Evolutionary conservation across 495 filamentous ascomycete genomes (phyloP).

Genomic region (Neurospora sp.): DNA sequence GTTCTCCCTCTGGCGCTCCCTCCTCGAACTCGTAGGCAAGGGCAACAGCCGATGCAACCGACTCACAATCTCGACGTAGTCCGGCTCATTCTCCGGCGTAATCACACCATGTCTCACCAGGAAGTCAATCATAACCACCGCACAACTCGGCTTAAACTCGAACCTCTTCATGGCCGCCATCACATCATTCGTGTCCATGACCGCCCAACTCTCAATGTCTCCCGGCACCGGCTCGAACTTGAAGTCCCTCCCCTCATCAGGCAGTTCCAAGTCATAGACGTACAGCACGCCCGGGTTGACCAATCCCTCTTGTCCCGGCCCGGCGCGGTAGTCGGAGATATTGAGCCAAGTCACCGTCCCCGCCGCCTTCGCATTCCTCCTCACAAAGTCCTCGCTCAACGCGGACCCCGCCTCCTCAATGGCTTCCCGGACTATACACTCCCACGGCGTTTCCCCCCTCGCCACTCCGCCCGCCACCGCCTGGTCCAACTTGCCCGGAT

Average conservation of each 20-base stretch:
- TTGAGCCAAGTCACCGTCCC: slow-evolving; percentile 34
- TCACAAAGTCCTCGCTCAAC: slow-evolving; percentile 23
- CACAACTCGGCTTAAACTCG: slow-evolving; percentile 47
- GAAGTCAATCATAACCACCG: slow-evolving; percentile 41
- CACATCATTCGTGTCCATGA: slow-evolving; percentile 40
- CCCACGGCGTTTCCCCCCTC: slow-evolving; percentile 30
- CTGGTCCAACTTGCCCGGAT: slow-evolving; percentile 43
- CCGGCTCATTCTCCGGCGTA: slow-evolving; percentile 37
- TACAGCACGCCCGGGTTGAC: slow-evolving; percentile 37
- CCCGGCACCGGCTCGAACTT: slow-evolving; percentile 36
- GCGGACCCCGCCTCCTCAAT: slow-evolving; percentile 40
- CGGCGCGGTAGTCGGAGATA: slow-evolving; percentile 20
- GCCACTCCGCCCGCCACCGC: slow-evolving; percentile 47
- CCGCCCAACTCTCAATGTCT: slow-evolving; percentile 42
- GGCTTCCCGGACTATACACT: slow-evolving; percentile 43
- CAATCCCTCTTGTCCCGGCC: slow-evolving; percentile 45
- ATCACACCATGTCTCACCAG: slow-evolving; percentile 46
- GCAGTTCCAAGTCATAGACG: slow-evolving; percentile 40
- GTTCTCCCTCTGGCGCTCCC: neutral
- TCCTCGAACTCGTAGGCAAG: slow-evolving; percentile 13
- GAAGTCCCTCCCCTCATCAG: slow-evolving; percentile 11
- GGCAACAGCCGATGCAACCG: slow-evolving; percentile 38
- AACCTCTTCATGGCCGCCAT: slow-evolving; percentile 26
- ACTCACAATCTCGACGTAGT: slow-evolving; percentile 38
- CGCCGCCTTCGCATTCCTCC: slow-evolving; percentile 19